Evolutionary conservation across 148 eudicot species (phyloP), one percentile per base, ranked within the genome.

Genomic region (Fagopyrum homotropicum): DNA sequence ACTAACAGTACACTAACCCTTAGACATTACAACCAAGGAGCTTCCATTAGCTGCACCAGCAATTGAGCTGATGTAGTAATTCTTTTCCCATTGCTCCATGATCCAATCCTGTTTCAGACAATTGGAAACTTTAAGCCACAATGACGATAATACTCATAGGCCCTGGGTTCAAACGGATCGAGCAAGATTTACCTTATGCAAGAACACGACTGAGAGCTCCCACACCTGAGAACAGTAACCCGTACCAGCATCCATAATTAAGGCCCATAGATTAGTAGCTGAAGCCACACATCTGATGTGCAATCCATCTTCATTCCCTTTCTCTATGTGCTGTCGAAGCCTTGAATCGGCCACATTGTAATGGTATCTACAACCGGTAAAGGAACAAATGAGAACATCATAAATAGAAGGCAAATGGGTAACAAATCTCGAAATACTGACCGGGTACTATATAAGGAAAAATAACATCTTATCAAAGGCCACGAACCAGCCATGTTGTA

Each of bases 231-330:
- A 80, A 76, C 73, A 63, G 79, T 89, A 91, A 74, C 93, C 97
- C 10, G 93, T 91, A 79, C 97, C 93, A 10, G 97, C 97, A 82
- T 91, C 97, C 97, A 91, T 91, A 45, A 89, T 91, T 69, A 91
- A 73, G 81, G 97, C 97, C 97, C 97, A 89, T 44, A 91, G 88
- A 82, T 83, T 91, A 16, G 93, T 74, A 40, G 97, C 81, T 5
- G 94, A 91, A 59, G 97, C 90, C 72, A 91, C 97, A 83, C 94
- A 89, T 68, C 97, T 91, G 72, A 91, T 88, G 69, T 80, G 85
- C 57, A 91, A 76, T 69, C 92, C 92, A 80, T 91, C 97, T 86
- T 89, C 97, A 72, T 85, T 84, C 40, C 97, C 97, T 79, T 91
- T 91, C 56, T 91, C 92, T 22, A 91, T 91, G 81, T 91, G 97